Evolutionary conservation across 331 rosid species (phyloP).

Genomic region (Acacia concinna): DNA sequence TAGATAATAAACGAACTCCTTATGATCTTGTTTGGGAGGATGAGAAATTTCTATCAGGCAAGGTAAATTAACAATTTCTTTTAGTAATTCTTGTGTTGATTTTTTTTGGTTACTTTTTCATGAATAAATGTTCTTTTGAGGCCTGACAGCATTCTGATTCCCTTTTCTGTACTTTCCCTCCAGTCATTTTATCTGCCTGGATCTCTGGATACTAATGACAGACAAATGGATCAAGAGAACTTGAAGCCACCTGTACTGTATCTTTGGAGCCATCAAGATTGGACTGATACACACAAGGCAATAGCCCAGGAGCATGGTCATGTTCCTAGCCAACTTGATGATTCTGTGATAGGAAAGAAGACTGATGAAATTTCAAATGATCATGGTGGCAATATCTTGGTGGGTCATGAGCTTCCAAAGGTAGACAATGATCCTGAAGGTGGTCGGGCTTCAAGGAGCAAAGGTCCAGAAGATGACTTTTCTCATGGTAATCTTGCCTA

Average conservation of each 20-base stretch:
- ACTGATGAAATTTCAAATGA: conserved; percentile 13
- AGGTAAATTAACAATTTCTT: conserved; percentile 57
- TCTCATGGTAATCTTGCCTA: conserved; percentile 26
- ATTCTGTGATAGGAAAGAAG: conserved; percentile 24
- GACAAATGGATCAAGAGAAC: conserved; percentile 85
- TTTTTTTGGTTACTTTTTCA: conserved; percentile 16
- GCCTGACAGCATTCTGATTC: conserved; percentile 11
- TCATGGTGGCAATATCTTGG: conserved; percentile 1
- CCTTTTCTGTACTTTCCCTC: conserved; percentile 24
- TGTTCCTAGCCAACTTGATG: conserved; percentile 26
- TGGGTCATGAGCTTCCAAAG: conserved; percentile 22
- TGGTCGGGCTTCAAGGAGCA: conserved; percentile 24
- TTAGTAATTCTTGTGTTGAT: conserved; percentile 1
- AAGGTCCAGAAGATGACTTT: conserved; percentile 32
- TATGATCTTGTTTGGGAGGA: conserved; percentile 95
- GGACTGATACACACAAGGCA: conserved; percentile 49
- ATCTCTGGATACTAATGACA: conserved; percentile 63
- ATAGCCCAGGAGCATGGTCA: conserved; percentile 66
- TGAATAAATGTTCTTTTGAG: conserved; percentile 22
- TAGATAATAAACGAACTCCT: conserved; percentile 47
- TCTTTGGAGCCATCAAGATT: conserved; percentile 80
- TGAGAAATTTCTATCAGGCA: conserved; percentile 58
- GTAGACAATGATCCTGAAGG: conserved; percentile 33
- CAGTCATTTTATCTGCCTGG: conserved; percentile 97
- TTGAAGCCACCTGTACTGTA: conserved; percentile 56